Evolutionary conservation across 805 yeast species (phyloP), one percentile per base, ranked within the genome.

Genomic region (Ascoidea rubescens): DNA sequence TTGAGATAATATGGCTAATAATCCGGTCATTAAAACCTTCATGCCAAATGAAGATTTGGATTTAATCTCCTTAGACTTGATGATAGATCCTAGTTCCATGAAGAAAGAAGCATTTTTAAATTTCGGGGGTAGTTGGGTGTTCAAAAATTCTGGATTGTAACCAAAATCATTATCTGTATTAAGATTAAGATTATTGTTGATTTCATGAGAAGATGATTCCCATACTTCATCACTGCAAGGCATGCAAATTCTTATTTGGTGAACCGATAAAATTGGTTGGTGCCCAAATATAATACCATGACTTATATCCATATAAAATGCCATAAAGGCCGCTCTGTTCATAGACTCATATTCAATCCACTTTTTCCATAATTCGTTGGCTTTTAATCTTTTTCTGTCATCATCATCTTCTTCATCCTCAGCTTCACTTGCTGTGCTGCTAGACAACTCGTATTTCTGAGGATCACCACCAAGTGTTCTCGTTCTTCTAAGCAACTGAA

Each of bases 311-410:
- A 84, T 71, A 62, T 83, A 84, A 62, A 87, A 88, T 12, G 95
- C 88, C 79, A 85, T 79, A 54, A 82, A 78, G 0, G 95, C 86
- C 1, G 84, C 75, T 53, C 96, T 67, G 62, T 87, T 87, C 72
- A 85, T 71, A 49, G 82, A 77, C 65, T 87, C 96, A 46, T 80
- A 78, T 52, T 85, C 87, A 12, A 87, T 82, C 96, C 96, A 87
- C 57, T 75, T 71, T 65, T 73, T 59, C 77, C 79, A 74, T 60
- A 81, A 45, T 30, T 31, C 53, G 45, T 31, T 58, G 48, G 45
- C 58, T 58, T 46, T 67, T 1, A 67, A 60, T 4, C 59, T 60
- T 48, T 64, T 55, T 62, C 75, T 54, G 30, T 61, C 59, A 6
- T 58, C 52, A 28, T 58, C 62, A 16, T 51, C 56, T 12, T 52